phyloP scores from a whole-genome alignment of 1,284 basidiomycete genomes.

The Apiotrichum sp. region DNA sequence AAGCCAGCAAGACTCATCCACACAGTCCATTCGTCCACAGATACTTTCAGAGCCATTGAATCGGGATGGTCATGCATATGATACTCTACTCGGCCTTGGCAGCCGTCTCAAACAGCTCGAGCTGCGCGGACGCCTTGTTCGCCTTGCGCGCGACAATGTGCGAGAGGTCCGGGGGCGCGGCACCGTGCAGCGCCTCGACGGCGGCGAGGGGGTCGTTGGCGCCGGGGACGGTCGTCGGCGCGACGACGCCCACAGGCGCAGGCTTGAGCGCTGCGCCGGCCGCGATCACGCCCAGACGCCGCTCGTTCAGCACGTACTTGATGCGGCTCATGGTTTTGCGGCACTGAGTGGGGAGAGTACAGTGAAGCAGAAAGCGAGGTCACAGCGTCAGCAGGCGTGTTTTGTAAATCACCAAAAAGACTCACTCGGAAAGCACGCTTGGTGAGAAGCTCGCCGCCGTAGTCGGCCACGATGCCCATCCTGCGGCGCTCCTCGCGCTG shows the following conservation, averaged over 20 bases:
- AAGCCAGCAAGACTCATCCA: too few relatives aligned
- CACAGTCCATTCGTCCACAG: too few relatives aligned
- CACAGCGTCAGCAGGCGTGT: not conserved
- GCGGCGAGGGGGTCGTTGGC: slow-evolving; percentile 8
- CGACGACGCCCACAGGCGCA: not conserved
- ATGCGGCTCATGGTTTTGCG: slow-evolving; percentile 96
- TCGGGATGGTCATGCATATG: too few relatives aligned
- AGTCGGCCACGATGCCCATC: slow-evolving; percentile 49
- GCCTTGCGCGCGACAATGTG: too few relatives aligned
- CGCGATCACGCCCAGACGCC: slow-evolving; percentile 69
- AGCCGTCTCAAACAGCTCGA: slow-evolving; percentile 11
- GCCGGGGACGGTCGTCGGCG: slow-evolving; percentile 5
- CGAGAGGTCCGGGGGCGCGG: not conserved
- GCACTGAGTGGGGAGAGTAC: slow-evolving; percentile 53
- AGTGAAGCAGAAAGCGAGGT: too few relatives aligned
- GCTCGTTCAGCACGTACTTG: slow-evolving; percentile 88
- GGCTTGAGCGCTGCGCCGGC: slow-evolving; percentile 46
- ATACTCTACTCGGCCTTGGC: not conserved
- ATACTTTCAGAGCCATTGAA: too few relatives aligned
- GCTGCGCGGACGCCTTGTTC: not conserved
- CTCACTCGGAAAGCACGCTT: slow-evolving; percentile 36
- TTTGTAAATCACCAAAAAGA: not conserved
- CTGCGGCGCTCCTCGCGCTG: slow-evolving; percentile 70
- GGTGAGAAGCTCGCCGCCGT: slow-evolving; percentile 33
- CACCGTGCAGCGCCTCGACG: slow-evolving; percentile 8